Percentiles rank a stretch among this genome's conserved stretches.
These are phyloP conservation scores for Nitzschia palea DNA, from an alignment of 108 stramenopile genomes.

Conservation along the genomic window DNA sequence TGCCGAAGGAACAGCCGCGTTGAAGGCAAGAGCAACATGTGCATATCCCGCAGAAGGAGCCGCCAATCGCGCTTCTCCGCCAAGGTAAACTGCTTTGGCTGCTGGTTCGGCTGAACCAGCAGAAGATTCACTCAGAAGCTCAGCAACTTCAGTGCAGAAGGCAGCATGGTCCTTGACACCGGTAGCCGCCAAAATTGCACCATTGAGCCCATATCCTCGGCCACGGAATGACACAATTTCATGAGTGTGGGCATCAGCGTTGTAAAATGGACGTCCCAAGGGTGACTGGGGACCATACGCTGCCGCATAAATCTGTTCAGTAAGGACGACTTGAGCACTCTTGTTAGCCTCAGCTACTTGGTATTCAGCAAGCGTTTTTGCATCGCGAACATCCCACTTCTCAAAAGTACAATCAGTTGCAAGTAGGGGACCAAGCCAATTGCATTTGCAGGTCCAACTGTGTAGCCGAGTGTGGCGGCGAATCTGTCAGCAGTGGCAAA, in stretches of 20 bases:
- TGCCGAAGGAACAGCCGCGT: constrained; percentile 46
- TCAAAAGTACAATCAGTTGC: constrained; percentile 73
- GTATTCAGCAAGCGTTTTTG: constrained; percentile 50
- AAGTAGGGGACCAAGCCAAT: constrained; percentile 60
- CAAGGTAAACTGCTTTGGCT: constrained; percentile 55
- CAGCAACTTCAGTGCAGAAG: constrained; percentile 74
- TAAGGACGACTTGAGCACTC: constrained; percentile 73
- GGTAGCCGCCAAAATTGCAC: constrained; percentile 81
- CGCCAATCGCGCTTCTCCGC: constrained; percentile 76
- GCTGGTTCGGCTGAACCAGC: constrained; percentile 33
- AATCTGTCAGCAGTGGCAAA: constrained; percentile 65
- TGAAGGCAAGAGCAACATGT: constrained; percentile 83
- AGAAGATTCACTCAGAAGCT: constrained; percentile 50
- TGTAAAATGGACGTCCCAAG: constrained; percentile 78
- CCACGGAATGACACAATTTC: constrained; percentile 70
- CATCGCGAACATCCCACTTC: constrained; percentile 90
- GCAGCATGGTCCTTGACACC: constrained; percentile 79
- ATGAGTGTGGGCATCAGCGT: constrained; percentile 42
- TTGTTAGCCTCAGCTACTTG: constrained; percentile 65
- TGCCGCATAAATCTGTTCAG: constrained; percentile 83
- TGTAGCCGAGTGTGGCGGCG: constrained; percentile 80
- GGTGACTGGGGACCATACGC: constrained; percentile 81
- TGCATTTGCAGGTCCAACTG: constrained; percentile 72
- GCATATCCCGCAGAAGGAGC: constrained; percentile 74
- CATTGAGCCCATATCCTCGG: constrained; percentile 73